Base-by-base conservation (phyloP, 768 basidiomycete genomes). In the Phaffia australis region DNA sequence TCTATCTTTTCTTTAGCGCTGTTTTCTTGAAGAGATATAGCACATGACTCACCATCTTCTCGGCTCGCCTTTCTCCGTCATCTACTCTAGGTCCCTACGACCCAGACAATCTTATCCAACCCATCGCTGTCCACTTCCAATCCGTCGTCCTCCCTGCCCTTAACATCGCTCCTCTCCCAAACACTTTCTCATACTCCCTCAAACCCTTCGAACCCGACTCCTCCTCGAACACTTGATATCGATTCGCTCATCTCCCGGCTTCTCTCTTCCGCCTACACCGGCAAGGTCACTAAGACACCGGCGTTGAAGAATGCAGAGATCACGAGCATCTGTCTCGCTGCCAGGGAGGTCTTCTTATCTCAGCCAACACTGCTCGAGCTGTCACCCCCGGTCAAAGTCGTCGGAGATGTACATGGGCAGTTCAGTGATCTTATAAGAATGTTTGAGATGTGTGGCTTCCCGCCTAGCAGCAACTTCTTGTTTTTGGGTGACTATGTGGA, bases 391-490 rank as follows among this genome's bases (percentile, higher is more conserved):
- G 95, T 99, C 72, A 99, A 98, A 82, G 97, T 99, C 70, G 95
- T 98, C 21, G 95, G 95, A 30, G 95, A 99, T 77, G 93, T 98
- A 7, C 95, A 99, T 74, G 95, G 95, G 8, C 95, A 99, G 79
- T 99, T 97, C 77, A 89, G 89, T 60, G 95, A 99, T 81, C 85
- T 99, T 73, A 98, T 98, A 73, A 87, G 95, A 62, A 79, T 99
- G 56, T 99, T 99, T 73, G 95, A 98, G 78, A 98, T 98, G 94
- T 98, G 95, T 75, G 95, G 95, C 27, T 99, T 98, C 77, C 95
- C 95, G 30, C 95, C 95, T 5, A 82, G 87, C 5, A 87, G 92
- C 71, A 98, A 98, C 75, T 99, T 98, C 77, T 88, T 99, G 69
- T 99, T 98, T 81, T 83, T 99, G 54, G 95, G 95, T 54, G 95